These are phyloP conservation scores for Leucosporidium scottii DNA, from an alignment of 768 basidiomycete genomes.

Conservation along the genomic window DNA sequence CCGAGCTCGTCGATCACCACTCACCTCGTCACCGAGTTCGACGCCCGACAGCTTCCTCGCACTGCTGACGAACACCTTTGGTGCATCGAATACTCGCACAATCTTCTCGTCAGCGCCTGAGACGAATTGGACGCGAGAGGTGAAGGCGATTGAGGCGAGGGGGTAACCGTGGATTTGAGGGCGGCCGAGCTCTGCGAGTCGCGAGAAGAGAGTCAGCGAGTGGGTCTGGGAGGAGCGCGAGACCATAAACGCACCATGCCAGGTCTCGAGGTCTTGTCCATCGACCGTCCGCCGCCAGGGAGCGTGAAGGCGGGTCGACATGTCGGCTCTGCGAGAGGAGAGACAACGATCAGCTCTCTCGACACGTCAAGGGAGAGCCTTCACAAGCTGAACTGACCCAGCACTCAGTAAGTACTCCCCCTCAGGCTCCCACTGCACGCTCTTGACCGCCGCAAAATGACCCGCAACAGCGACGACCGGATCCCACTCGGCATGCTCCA, in stretches of 20 bases:
- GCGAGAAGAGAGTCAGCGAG: background rate
- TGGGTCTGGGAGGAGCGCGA: background rate
- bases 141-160: conserved; percentile 67
- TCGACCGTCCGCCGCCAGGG: conserved; percentile 41
- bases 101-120: conserved; percentile 97
- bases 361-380: background rate
- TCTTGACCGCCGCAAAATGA: conserved; percentile 70
- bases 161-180: conserved; percentile 98
- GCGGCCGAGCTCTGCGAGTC: conserved; percentile 62
- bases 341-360: background rate
- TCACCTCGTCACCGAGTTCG: conserved; percentile 52
- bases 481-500: conserved; percentile 50
- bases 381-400: conserved; percentile 51
- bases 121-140: conserved; percentile 66
- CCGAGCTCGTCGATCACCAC: conserved; percentile 19
- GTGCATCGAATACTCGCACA: conserved; percentile 84
- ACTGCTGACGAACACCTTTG: conserved; percentile 64
- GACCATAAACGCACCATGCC: conserved; percentile 52
- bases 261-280: conserved; percentile 42
- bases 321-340: conserved; percentile 60
- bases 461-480: conserved; percentile 77
- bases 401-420: conserved; percentile 81
- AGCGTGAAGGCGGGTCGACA: conserved; percentile 84
- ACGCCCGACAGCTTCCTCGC: conserved; percentile 51
- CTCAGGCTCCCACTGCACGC: conserved; percentile 75